Base-by-base conservation (phyloP, 768 basidiomycete genomes). In the Rubroboletus satanas region DNA sequence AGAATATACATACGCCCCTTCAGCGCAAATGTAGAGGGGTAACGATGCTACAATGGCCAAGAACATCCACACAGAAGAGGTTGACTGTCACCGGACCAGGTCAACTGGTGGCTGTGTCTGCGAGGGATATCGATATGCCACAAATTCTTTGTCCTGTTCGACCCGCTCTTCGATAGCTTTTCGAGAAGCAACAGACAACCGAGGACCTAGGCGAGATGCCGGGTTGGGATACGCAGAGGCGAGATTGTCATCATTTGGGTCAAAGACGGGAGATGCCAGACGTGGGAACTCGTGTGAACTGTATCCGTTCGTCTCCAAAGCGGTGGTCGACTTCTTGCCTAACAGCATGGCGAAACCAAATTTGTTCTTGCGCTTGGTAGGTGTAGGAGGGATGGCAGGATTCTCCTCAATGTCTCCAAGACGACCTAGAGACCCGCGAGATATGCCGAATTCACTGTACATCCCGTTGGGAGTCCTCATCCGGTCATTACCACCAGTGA, bases 81-180 rank as follows among this genome's bases (percentile, higher is more conserved):
- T 18, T 17, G 32, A 23, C 45, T 33, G 52, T 73, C 66, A 81
- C 61, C 78, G 81, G 52, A 87, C 63, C 39, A 88, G 75, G 66
- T 85, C 84, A 58, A 87, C 63, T 37, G 79, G 82, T 45, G 58
- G 60, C 61, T 88, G 85, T 61, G 88, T 85, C 58, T 77, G 81
- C 14, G 90, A 91, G 7, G 91, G 91, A 69, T 93, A 93, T 38
- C 90, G 83, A 67, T 93, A 92, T 4, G 90, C 88, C 56, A 93
- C 84, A 65, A 93, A 93, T 17, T 92, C 88, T 4, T 81, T 71
- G 67, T 91, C 90, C 70, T 89, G 91, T n/a, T 85, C 79, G n/a
- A 93, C 88, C 21, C 90, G 77, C 61, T 86, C 83, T 62, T 89
- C 88, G 51, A 90, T 76, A 45, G 83, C 83, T 74, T 84, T 90